These are phyloP conservation scores for Parathielavia hyrcaniae DNA, from an alignment of 495 filamentous ascomycete genomes.

Conservation along the genomic window DNA sequence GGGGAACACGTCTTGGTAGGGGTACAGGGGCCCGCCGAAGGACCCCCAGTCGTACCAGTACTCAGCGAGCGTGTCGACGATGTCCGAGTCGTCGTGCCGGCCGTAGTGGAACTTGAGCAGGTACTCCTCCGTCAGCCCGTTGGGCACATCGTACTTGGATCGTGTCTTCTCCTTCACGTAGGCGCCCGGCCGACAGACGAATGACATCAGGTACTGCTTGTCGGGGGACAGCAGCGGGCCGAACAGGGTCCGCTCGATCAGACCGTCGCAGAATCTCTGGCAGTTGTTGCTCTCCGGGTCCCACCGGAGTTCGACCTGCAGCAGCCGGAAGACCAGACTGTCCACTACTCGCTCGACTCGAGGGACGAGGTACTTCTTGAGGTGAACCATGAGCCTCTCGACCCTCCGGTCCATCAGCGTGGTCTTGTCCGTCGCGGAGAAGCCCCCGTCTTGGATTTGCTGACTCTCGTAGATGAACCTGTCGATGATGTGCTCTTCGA, in stretches of 20 bases:
- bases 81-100: slow-evolving; percentile 36
- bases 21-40: slow-evolving; percentile 34
- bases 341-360: too few species aligned
- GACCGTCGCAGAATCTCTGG: slow-evolving; percentile 31
- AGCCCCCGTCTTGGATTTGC: too few species aligned
- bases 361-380: too few species aligned
- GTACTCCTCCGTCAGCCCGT: slow-evolving; percentile 41
- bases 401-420: too few species aligned
- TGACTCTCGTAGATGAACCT: too few species aligned
- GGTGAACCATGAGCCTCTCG: too few species aligned
- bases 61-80: slow-evolving; percentile 38
- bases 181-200: too few species aligned
- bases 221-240: slow-evolving; percentile 24
- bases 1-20: slow-evolving; percentile 38
- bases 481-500: slow-evolving; percentile 31
- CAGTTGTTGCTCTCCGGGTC: slow-evolving; percentile 33
- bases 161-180: slow-evolving; percentile 14
- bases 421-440: too few species aligned
- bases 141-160: slow-evolving; percentile 38
- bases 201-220: slow-evolving; percentile 37
- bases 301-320: too few species aligned
- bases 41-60: slow-evolving; percentile 45
- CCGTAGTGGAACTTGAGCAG: slow-evolving; percentile 29
- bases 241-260: slow-evolving; percentile 32
- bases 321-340: too few species aligned